Percentiles rank a stretch among this genome's conserved stretches.
These are phyloP conservation scores for Ceratobasidium sp. DNA, from an alignment of 1,284 basidiomycete species.

Conservation along the genomic window DNA sequence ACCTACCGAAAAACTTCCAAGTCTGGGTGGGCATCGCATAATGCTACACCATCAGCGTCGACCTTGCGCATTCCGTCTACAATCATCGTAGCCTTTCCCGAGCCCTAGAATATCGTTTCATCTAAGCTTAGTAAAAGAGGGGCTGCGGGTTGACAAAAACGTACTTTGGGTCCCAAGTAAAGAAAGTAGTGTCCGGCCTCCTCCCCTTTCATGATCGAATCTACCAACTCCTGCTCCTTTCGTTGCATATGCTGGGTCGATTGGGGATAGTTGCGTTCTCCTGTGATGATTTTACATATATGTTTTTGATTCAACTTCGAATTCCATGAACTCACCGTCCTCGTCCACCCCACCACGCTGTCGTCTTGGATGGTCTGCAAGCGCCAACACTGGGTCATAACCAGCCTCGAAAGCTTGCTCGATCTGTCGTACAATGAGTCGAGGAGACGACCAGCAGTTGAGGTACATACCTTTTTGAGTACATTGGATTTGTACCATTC, in stretches of 20 bases:
- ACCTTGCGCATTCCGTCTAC: constrained; percentile 78
- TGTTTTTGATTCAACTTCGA: constrained; percentile 43
- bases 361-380: constrained; percentile 59
- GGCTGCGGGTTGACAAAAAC: constrained; percentile 26
- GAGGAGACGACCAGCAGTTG: constrained; percentile 45
- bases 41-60: constrained; percentile 67
- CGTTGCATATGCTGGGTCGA: constrained; percentile 71
- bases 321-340: constrained; percentile 9
- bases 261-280: constrained; percentile 53
- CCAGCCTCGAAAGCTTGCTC: constrained; percentile 69
- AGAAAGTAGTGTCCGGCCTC: constrained; percentile 78
- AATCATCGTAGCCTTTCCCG: constrained; percentile 80
- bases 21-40: constrained; percentile 68
- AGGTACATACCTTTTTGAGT: constrained; percentile 66
- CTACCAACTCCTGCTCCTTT: constrained; percentile 76
- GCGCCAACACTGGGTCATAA: constrained; percentile 80
- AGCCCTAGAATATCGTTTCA: constrained; percentile 53
- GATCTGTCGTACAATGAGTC: constrained; percentile 54
- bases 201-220: constrained; percentile 76
- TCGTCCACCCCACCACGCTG: constrained; percentile 33
- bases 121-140: not conserved
- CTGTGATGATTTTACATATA: constrained; percentile 45
- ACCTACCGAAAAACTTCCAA: constrained; percentile 66
- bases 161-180: constrained; percentile 76
- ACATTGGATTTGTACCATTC: constrained; percentile 83